These are phyloP conservation scores for Talaromyces islandicus DNA, from an alignment of 2,329 filamentous ascomycete species.

Conservation along the genomic window DNA sequence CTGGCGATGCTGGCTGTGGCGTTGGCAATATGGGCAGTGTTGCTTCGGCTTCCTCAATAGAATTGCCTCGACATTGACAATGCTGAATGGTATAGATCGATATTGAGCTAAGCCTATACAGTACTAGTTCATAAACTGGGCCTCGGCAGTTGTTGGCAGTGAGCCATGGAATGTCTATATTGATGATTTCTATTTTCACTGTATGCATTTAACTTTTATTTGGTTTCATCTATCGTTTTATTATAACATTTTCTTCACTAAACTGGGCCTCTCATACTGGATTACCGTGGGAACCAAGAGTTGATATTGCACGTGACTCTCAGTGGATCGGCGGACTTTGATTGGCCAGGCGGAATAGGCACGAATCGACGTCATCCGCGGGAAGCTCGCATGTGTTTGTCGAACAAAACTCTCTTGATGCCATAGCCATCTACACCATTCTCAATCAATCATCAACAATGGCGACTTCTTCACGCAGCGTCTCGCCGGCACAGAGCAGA, in stretches of 20 bases:
- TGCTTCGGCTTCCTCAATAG: background rate
- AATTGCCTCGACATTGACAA: background rate
- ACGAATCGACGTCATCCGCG: conserved; percentile 5
- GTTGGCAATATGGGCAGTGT: background rate
- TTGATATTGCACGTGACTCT: background rate
- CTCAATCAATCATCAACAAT: background rate
- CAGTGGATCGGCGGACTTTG: background rate
- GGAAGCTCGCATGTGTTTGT: background rate
- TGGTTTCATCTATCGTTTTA: background rate
- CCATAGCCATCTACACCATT: background rate
- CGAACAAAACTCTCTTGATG: background rate
- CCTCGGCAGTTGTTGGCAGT: background rate
- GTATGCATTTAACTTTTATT: too few relatives aligned
- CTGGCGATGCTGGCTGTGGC: conserved; percentile 38
- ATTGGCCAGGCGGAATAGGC: background rate
- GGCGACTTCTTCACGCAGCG: conserved; percentile 5
- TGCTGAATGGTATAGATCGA: background rate
- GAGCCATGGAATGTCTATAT: background rate
- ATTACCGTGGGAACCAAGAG: background rate
- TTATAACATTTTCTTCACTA: background rate
- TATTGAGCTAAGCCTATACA: background rate
- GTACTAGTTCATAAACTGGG: background rate
- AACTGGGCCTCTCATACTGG: background rate
- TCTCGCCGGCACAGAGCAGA: conserved; percentile 2
- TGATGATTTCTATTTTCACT: too few relatives aligned